phyloP scores from a whole-genome alignment of 768 basidiomycete genomes.

The Tricholoma furcatifolium region DNA sequence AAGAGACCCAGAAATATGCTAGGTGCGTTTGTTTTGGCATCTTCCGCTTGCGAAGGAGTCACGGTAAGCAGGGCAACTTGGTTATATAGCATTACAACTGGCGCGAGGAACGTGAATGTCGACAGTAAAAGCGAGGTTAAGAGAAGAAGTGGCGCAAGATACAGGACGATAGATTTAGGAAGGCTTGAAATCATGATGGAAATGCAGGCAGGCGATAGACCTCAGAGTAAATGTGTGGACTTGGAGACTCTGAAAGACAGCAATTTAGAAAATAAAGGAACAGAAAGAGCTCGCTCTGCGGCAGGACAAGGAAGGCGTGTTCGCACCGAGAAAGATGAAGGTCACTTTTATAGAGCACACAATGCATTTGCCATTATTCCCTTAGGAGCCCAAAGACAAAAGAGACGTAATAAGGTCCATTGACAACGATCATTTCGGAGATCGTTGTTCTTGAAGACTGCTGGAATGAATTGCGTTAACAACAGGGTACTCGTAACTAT shows the following conservation, averaged over 20 bases:
- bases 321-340: background rate
- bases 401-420: background rate
- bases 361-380: slow-evolving; percentile 7
- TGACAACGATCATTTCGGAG: background rate
- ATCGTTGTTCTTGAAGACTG: slow-evolving; percentile 10
- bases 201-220: background rate
- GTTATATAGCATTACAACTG: slow-evolving; percentile 54
- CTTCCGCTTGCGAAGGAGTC: slow-evolving; percentile 46
- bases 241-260: background rate
- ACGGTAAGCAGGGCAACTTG: slow-evolving; percentile 67
- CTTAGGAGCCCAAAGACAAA: slow-evolving; percentile 3
- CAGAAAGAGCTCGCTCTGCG: slow-evolving; percentile 27
- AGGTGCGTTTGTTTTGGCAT: slow-evolving; percentile 57
- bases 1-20: slow-evolving; percentile 64
- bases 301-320: slow-evolving; percentile 15
- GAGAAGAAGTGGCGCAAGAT: slow-evolving; percentile 64
- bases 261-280: slow-evolving; percentile 4
- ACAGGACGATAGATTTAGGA: slow-evolving; percentile 66
- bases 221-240: background rate
- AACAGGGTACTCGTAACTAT: background rate
- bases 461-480: slow-evolving; percentile 7
- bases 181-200: slow-evolving; percentile 64
- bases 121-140: slow-evolving; percentile 66
- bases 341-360: slow-evolving; percentile 5
- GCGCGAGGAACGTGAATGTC: slow-evolving; percentile 69